A percentile compares a stretch with the other conserved stretches of the same genome.
phyloP scores from a whole-genome alignment of 805 yeast species.

The Spencermartinsiella europaea region DNA sequence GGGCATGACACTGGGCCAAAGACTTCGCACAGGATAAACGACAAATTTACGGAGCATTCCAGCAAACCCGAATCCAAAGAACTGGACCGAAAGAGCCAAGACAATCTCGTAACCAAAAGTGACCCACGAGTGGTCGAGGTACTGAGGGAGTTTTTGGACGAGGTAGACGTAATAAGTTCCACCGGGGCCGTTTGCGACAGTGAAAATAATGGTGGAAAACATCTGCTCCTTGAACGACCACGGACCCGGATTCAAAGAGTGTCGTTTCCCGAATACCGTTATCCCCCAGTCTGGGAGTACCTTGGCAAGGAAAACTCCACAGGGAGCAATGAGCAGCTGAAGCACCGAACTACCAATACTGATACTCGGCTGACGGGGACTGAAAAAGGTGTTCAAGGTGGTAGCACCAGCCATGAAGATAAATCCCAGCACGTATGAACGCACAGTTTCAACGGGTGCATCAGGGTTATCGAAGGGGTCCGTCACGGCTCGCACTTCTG shows the following conservation, averaged over 20 bases:
- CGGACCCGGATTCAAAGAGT: constrained; percentile 52
- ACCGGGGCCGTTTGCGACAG: constrained; percentile 11
- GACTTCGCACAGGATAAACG: constrained; percentile 40
- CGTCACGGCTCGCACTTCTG: constrained; percentile 53
- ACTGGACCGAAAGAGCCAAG: constrained; percentile 45
- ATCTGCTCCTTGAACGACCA: constrained; percentile 60
- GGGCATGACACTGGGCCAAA: constrained; percentile 53
- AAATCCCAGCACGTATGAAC: constrained; percentile 36
- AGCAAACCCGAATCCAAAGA: constrained; percentile 49
- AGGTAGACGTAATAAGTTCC: constrained; percentile 11
- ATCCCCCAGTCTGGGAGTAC: constrained; percentile 45
- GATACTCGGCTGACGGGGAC: constrained; percentile 50
- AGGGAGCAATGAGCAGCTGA: constrained; percentile 45
- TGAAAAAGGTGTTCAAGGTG: constrained; percentile 53
- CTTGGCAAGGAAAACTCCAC: constrained; percentile 41
- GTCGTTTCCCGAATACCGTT: constrained; percentile 36
- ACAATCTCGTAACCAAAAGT: constrained; percentile 41
- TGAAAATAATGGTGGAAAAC: constrained; percentile 41
- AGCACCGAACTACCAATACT: constrained; percentile 38
- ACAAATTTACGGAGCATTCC: constrained; percentile 51
- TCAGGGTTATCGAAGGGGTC: constrained; percentile 46
- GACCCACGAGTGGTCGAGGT: constrained; percentile 27
- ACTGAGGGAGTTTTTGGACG: constrained; percentile 24
- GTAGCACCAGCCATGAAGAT: constrained; percentile 50
- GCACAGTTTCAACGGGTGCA: constrained; percentile 42